phyloP scores from a whole-genome alignment of 2,329 filamentous ascomycete genomes.

The Fusarium keratoplasticum region DNA sequence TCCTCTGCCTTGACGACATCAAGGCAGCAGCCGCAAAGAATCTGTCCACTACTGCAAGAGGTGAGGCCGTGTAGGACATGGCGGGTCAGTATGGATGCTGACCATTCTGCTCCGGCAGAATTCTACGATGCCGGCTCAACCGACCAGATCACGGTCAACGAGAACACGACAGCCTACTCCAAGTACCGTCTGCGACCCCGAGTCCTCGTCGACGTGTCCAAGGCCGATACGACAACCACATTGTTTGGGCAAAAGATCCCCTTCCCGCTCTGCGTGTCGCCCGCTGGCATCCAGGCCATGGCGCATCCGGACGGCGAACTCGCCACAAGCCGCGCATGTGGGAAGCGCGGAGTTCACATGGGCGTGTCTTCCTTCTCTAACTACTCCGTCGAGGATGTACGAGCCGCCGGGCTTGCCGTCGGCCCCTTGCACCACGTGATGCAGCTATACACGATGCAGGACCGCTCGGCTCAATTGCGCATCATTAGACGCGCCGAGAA shows the following conservation, averaged over 20 bases:
- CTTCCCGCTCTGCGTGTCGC: constrained; percentile 63
- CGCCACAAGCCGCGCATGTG: constrained; percentile 59
- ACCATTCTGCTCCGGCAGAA: not conserved
- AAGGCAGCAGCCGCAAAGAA: not conserved
- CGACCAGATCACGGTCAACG: not conserved
- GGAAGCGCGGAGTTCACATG: constrained; percentile 56
- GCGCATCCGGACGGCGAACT: constrained; percentile 64
- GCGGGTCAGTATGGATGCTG: too few relatives aligned
- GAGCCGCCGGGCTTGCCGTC: not conserved
- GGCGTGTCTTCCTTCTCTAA: constrained; percentile 57
- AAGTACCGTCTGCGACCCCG: constrained; percentile 9
- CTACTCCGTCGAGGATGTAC: not conserved
- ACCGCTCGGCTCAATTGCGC: not conserved
- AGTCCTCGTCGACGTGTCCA: constrained; percentile 13
- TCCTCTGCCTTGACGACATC: constrained; percentile 1
- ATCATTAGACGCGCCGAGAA: constrained; percentile 10
- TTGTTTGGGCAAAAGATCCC: constrained; percentile 45
- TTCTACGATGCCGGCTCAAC: constrained; percentile 9
- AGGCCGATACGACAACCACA: not conserved
- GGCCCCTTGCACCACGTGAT: not conserved
- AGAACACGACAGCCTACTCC: not conserved
- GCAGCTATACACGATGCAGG: constrained; percentile 15
- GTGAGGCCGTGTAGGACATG: too few relatives aligned
- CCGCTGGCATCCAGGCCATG: constrained; percentile 63
- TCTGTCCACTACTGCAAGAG: not conserved